These are phyloP conservation scores for Perkinsus chesapeaki DNA, from an alignment of 169 alveolate species.

Conservation along the genomic window DNA sequence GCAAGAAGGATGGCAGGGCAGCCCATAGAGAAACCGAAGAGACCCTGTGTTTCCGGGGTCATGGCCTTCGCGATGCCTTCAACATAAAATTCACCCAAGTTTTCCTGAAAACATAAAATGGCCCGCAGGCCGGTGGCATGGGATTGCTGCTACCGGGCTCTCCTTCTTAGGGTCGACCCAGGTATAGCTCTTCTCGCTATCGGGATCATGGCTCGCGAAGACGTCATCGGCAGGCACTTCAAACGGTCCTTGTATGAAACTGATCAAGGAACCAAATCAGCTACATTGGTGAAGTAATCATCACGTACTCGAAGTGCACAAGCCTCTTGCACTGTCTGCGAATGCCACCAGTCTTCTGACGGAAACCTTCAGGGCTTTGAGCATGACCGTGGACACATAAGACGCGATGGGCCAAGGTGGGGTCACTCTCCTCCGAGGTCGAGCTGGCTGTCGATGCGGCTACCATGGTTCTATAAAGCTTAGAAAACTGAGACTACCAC, in stretches of 20 bases:
- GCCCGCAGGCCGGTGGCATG: neutral
- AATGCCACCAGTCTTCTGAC: neutral
- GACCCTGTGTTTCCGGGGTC: neutral
- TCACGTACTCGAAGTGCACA: neutral
- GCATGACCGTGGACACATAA: neutral
- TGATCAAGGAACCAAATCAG: neutral
- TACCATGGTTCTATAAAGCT: neutral
- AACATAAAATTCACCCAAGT: neutral
- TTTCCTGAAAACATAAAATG: neutral
- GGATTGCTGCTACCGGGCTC: neutral
- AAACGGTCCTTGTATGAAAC: neutral
- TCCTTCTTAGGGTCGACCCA: neutral
- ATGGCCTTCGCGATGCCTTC: neutral
- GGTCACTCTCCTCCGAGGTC: neutral
- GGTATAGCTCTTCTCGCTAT: neutral
- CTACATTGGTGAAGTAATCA: neutral
- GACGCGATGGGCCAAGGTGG: conserved; percentile 2
- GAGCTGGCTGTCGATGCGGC: neutral
- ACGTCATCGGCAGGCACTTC: neutral
- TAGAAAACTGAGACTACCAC: neutral
- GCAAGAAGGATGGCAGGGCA: neutral
- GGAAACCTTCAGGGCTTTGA: neutral
- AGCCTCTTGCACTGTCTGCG: neutral
- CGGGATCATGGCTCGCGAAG: neutral
- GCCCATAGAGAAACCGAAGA: neutral